Evolutionary conservation across 2,329 filamentous ascomycete species (phyloP).

Genomic region (Thermothelomyces thermophilus): DNA sequence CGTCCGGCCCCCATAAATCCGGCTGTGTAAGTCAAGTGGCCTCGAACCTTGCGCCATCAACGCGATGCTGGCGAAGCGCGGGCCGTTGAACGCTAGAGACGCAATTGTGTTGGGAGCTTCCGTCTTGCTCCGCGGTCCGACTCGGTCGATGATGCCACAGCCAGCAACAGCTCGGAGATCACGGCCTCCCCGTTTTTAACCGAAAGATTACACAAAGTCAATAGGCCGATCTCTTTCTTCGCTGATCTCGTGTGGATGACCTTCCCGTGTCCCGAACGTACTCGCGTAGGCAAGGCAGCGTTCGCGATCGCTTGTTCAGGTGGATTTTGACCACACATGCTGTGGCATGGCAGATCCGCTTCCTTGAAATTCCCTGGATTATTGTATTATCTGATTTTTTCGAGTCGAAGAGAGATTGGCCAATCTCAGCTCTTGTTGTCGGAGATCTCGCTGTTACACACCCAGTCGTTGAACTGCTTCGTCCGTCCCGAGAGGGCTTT

Average conservation of each 20-base stretch:
- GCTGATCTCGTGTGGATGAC: not conserved
- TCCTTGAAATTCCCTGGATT: not conserved
- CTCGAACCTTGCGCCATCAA: too few species aligned
- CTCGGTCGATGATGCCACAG: not conserved
- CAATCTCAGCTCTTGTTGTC: too few species aligned
- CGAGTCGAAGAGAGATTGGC: not conserved
- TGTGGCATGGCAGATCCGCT: not conserved
- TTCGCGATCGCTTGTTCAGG: not conserved
- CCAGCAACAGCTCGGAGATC: conserved; percentile 9
- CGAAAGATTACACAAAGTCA: not conserved
- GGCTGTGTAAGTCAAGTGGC: too few species aligned
- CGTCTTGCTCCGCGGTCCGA: conserved; percentile 3
- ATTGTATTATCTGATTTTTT: not conserved
- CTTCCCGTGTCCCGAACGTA: not conserved
- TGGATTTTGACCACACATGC: not conserved
- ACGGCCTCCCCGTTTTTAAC: not conserved
- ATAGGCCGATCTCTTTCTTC: not conserved
- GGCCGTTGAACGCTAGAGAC: too few species aligned
- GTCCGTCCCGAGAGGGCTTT: too few species aligned
- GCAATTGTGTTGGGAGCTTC: not conserved
- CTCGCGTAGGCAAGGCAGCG: too few species aligned
- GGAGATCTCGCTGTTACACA: too few species aligned
- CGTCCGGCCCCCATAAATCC: not conserved
- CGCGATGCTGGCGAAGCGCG: not conserved
- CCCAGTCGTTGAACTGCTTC: too few species aligned